These are phyloP conservation scores for Alliaria petiolata DNA, from an alignment of 345 rosid genomes.

Conservation along the genomic window DNA sequence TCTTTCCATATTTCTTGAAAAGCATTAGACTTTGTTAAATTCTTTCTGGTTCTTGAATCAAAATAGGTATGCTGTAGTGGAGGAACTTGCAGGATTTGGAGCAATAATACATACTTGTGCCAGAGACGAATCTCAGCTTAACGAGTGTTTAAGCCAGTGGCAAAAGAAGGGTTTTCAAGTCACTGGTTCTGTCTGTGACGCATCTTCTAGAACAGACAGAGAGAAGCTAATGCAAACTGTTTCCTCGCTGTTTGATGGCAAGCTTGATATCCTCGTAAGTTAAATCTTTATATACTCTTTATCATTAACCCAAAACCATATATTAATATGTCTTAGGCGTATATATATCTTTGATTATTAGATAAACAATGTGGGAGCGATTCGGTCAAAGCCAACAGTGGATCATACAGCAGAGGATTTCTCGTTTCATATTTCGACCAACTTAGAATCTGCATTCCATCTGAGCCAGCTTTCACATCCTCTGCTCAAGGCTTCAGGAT, in stretches of 20 bases:
- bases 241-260: conserved; percentile 42
- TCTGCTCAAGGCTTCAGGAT: conserved; percentile 43
- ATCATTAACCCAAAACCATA: background rate
- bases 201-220: conserved; percentile 27
- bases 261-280: conserved; percentile 57
- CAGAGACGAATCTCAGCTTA: conserved; percentile 47
- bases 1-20: background rate
- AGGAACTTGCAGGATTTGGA: conserved; percentile 66
- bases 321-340: too few relatives aligned
- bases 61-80: conserved; percentile 57
- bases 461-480: conserved; percentile 58
- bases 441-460: conserved; percentile 56
- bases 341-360: conserved; percentile 11
- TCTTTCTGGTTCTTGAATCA: background rate
- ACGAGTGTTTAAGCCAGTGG: conserved; percentile 48
- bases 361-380: conserved; percentile 58
- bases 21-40: background rate
- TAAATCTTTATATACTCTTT: background rate
- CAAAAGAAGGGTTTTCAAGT: conserved; percentile 43
- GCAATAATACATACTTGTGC: conserved; percentile 72
- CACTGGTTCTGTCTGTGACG: conserved; percentile 49
- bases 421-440: conserved; percentile 41
- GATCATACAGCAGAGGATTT: conserved; percentile 50
- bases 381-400: conserved; percentile 36
- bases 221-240: conserved; percentile 43